Evolutionary conservation across 495 filamentous ascomycete genomes (phyloP).

Genomic region (Cercophora newfieldiana): DNA sequence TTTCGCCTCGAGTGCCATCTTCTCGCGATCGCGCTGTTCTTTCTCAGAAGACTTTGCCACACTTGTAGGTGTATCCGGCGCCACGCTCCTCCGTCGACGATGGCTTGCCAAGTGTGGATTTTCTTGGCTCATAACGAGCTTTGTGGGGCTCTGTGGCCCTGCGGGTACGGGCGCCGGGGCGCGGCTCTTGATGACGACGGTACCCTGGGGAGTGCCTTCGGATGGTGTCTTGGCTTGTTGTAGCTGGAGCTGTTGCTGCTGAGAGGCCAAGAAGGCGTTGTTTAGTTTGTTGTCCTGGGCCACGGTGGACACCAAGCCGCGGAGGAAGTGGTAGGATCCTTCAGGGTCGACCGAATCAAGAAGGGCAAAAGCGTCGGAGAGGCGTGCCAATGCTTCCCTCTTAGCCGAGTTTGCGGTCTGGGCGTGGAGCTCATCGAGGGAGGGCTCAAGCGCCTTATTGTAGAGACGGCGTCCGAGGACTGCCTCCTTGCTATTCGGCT

Average conservation of each 20-base stretch:
- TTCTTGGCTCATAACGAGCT: slow-evolving; percentile 72
- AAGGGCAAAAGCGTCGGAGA: slow-evolving; percentile 80
- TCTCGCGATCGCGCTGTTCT: slow-evolving; percentile 42
- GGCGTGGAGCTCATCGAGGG: slow-evolving; percentile 79
- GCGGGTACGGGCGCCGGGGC: slow-evolving; percentile 28
- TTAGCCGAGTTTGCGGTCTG: slow-evolving; percentile 73
- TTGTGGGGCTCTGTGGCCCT: slow-evolving; percentile 43
- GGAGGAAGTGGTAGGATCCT: slow-evolving; percentile 81
- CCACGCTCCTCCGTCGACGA: slow-evolving; percentile 62
- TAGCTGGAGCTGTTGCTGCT: slow-evolving; percentile 6
- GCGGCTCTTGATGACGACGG: slow-evolving; percentile 46
- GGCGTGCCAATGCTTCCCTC: slow-evolving; percentile 73
- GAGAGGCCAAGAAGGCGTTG: slow-evolving; percentile 33
- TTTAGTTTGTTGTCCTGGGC: slow-evolving; percentile 45
- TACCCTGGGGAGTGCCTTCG: slow-evolving; percentile 43
- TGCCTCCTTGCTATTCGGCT: slow-evolving; percentile 72
- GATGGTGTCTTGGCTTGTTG: slow-evolving; percentile 24
- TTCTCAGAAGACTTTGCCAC: slow-evolving; percentile 28
- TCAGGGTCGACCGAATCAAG: slow-evolving; percentile 89
- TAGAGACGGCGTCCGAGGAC: slow-evolving; percentile 77
- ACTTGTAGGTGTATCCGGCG: slow-evolving; percentile 27
- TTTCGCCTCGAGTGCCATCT: slow-evolving; percentile 47
- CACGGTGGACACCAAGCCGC: slow-evolving; percentile 56
- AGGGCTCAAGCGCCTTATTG: slow-evolving; percentile 72
- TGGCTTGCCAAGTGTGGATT: slow-evolving; percentile 85